Percentiles rank a stretch among this genome's conserved stretches.
Conservation (phyloP, 2,329 filamentous ascomycete genomes). For the Ceratocystis cubensis region DNA sequence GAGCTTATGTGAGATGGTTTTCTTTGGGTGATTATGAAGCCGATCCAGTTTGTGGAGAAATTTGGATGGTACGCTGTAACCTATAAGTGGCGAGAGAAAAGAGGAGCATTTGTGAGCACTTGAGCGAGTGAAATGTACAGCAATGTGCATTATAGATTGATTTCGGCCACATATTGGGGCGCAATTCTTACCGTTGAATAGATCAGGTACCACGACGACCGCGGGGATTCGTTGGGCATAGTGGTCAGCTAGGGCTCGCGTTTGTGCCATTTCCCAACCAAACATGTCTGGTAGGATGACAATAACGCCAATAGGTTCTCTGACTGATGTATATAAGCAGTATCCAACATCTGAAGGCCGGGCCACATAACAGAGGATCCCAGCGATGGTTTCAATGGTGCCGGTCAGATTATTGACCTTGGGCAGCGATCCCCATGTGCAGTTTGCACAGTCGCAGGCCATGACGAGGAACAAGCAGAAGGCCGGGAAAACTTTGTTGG, state of each 20-base stretch:
- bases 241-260: conserved; percentile 38
- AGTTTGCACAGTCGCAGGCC: conserved; percentile 21
- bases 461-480: background rate
- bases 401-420: conserved; percentile 22
- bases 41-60: conserved; percentile 25
- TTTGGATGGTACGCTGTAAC: conserved; percentile 24
- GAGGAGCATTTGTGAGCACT: background rate
- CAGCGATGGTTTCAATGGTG: conserved; percentile 24
- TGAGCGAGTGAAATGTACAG: background rate
- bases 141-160: background rate
- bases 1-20: conserved; percentile 1
- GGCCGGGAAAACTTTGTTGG: background rate
- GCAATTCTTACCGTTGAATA: conserved; percentile 32
- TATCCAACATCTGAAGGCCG: conserved; percentile 21
- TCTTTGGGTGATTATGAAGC: conserved; percentile 7
- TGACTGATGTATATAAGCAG: background rate
- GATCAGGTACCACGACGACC: conserved; percentile 40
- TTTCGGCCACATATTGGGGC: background rate
- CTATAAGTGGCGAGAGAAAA: conserved; percentile 19
- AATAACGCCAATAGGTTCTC: conserved; percentile 32
- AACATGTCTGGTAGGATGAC: conserved; percentile 43
- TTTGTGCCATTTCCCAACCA: conserved; percentile 40
- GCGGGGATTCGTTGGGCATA: conserved; percentile 38
- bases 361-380: conserved; percentile 25
- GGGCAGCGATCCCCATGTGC: conserved; percentile 23